Evolutionary conservation across 202 grass and related monocot genomes (phyloP).

Genomic region (Schoenoplectus tabernaemontani): DNA sequence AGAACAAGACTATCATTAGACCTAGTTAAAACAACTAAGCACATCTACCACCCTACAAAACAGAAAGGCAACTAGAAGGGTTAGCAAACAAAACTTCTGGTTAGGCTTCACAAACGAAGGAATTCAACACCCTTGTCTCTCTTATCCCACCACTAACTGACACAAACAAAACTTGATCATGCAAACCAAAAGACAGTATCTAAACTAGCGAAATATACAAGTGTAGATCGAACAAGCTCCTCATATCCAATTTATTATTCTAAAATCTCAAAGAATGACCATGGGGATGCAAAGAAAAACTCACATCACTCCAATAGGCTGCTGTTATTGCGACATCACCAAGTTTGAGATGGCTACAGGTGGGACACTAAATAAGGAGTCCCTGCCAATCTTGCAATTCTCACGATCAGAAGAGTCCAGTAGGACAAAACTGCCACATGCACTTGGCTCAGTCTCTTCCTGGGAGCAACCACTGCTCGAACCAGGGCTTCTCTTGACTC

Average conservation of each 20-base stretch:
- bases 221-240: neutral
- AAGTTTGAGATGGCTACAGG: slow-evolving; percentile 45
- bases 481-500: slow-evolving; percentile 35
- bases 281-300: slow-evolving; percentile 24
- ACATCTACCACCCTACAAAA: slow-evolving; percentile 1
- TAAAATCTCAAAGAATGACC: slow-evolving; percentile 12
- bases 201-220: slow-evolving; percentile 21
- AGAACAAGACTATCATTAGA: neutral
- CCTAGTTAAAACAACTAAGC: slow-evolving; percentile 1
- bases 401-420: slow-evolving; percentile 50
- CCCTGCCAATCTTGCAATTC: slow-evolving; percentile 53
- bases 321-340: slow-evolving; percentile 66
- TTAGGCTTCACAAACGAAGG: slow-evolving; percentile 18
- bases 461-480: slow-evolving; percentile 48
- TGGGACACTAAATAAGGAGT: slow-evolving; percentile 35
- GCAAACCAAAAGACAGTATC: neutral
- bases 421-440: slow-evolving; percentile 34
- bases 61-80: neutral
- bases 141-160: slow-evolving; percentile 8
- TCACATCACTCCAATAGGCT: slow-evolving; percentile 13
- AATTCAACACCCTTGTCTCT: neutral
- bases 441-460: slow-evolving; percentile 30
- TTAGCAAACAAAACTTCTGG: slow-evolving; percentile 27
- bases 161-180: slow-evolving; percentile 12
- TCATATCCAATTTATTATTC: slow-evolving; percentile 14